Base-by-base conservation (phyloP, 768 basidiomycete genomes). In the Pisolithus albus region DNA sequence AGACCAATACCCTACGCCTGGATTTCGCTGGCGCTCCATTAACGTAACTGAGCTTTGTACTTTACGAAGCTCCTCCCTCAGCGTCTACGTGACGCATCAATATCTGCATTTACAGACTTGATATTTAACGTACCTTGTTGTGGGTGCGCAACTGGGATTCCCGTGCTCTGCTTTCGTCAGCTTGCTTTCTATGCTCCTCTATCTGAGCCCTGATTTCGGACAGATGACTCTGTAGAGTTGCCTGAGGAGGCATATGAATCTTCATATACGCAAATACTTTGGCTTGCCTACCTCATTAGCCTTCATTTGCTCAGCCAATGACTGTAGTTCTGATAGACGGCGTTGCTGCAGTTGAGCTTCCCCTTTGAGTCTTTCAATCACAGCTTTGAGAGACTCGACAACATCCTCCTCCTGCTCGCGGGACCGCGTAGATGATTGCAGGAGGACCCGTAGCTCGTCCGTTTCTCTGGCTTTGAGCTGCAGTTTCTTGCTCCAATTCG, bases 1-100 rank as follows among this genome's bases (percentile, higher is more conserved):
- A 1, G 79, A 75, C 93, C 93, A 97, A 67, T 94, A 97, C 18
- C 95, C 92, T 7, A 93, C 86, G 19, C 95, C 94, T 0, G 95
- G 92, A 64, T 90, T 91, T 24, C 95, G 82, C 60, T 94, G 91
- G 44, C 84, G 79, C 61, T 98, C 95, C 24, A 97, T 75, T 26
- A 97, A 66, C 1, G 92, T 86, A 39, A 88, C 89, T 18, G 93
- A 95, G 1, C 87, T 89, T 67, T 98, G 96, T 2, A 99, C 85
- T 66, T 98, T 98, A 39, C 92, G 85, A 43, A 99, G 70, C 64
- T 99, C 95, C 48, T 98, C 96, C 8, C 94, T 85, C 16, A 98
- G 73, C 0, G 82, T 90, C 90, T 95, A 62, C 41, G 37, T 49
- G n/a, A 40, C 34, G 16, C 28, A 10, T 59, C 26, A 64, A 60